Evolutionary conservation across 495 filamentous ascomycete species (phyloP).

Genomic region (Talaromyces proteolyticus): DNA sequence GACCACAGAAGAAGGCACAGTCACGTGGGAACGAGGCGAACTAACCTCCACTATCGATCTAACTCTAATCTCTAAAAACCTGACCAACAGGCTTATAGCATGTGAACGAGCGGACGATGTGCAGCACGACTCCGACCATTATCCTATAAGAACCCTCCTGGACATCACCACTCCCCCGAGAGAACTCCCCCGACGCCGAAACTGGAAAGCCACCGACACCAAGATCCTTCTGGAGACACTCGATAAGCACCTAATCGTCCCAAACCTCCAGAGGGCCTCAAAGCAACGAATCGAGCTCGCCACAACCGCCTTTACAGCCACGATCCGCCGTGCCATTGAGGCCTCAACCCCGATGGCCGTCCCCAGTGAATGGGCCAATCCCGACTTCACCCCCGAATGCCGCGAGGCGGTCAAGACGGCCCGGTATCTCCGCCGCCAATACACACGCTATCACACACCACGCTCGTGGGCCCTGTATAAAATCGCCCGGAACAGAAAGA

Average conservation of each 20-base stretch:
- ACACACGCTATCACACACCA: constrained; percentile 1
- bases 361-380: constrained; percentile 7
- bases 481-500: constrained; percentile 6
- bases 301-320: not conserved
- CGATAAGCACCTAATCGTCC: not conserved
- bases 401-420: constrained; percentile 4
- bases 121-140: constrained; percentile 8
- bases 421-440: not conserved
- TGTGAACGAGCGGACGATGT: not conserved
- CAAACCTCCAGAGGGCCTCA: not conserved
- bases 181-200: constrained; percentile 1
- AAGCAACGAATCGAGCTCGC: not conserved
- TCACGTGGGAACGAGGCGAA: constrained; percentile 3
- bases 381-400: constrained; percentile 8
- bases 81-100: not conserved
- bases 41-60: constrained; percentile 9
- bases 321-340: constrained; percentile 1
- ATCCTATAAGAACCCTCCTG: constrained; percentile 7
- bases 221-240: constrained; percentile 2
- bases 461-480: constrained; percentile 5
- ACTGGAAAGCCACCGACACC: constrained; percentile 11
- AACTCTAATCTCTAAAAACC: not conserved
- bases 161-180: constrained; percentile 4
- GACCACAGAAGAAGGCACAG: not conserved
- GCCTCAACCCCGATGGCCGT: constrained; percentile 6